A percentile compares a stretch with the other conserved stretches of the same genome.
Evolutionary conservation across 169 alveolate genomes (phyloP).

Genomic region (Blepharisma undulans): DNA sequence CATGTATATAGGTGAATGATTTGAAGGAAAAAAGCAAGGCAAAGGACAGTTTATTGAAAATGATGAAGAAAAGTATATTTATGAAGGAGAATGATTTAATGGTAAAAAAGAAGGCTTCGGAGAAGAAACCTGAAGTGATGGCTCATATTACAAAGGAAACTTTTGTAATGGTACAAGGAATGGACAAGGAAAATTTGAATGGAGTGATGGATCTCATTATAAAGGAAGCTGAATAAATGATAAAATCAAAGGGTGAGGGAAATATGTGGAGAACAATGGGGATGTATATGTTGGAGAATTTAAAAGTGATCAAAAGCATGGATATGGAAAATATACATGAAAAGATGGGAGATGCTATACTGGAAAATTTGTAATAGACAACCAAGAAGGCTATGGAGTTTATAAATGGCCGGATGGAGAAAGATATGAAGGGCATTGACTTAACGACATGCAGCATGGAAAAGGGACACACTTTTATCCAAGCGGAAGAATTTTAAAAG

Average conservation of each 20-base stretch:
- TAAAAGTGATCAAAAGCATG: constrained; percentile 51
- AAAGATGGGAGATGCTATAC: constrained; percentile 40
- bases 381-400: constrained; percentile 7
- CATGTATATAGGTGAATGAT: background rate
- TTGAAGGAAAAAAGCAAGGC: background rate
- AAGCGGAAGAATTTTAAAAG: background rate
- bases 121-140: background rate
- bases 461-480: background rate
- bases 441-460: constrained; percentile 8
- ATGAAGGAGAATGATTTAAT: background rate
- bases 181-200: constrained; percentile 81
- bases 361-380: constrained; percentile 39
- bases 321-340: constrained; percentile 53
- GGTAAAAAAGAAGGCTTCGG: background rate
- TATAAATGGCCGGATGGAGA: constrained; percentile 35
- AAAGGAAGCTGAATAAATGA: constrained; percentile 76
- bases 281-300: constrained; percentile 44
- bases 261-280: no score
- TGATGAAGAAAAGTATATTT: background rate
- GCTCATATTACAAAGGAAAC: constrained; percentile 19
- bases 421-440: constrained; percentile 18
- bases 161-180: constrained; percentile 84
- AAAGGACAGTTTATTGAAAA: background rate
- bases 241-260: constrained; percentile 51
- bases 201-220: constrained; percentile 78